Evolutionary conservation across 2,329 filamentous ascomycete species (phyloP), one percentile per base, ranked within the genome.

Genomic region (Ascochyta viciae-villosae): DNA sequence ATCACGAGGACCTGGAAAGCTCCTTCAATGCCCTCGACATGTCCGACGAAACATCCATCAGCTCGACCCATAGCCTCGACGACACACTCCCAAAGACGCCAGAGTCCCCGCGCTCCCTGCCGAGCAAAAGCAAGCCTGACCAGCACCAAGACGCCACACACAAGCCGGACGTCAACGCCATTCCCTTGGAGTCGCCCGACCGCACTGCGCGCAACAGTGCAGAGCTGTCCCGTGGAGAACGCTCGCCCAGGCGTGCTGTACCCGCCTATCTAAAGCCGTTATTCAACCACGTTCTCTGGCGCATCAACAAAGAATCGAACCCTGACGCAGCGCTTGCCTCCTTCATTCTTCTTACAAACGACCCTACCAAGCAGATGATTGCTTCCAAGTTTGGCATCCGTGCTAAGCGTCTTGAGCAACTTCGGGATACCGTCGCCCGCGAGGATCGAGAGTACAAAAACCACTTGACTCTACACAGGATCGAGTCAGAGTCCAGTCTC

Each of bases 321-420:
- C 78, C 78, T 2, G 74, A 78, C 31, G 76, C 78, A 34, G 78
- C 80, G 8, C 73, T 82, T 5, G 80, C 80, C 58, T 78, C 78
- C 7, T 83, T 80, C 70, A 82, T 83, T 57, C 79, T 83, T 58
- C 73, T 83, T 39, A 82, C 80, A 49, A 82, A 83, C 58, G 80
- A 83, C 57, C 67, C 76, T 1, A 63, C 65, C 24, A 82, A 82
- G 64, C 76, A 79, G 44, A 65, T 70, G 12, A 77, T 79, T 52
- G 80, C 80, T 15, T 77, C 78, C 50, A 78, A 80, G 23, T 83
- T 83, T 50, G 80, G 81, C 57, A 79, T 83, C 42, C 77, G 79
- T 34, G 76, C 74, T 31, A 82, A 81, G 72, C 77, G 78, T 47
- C 71, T 82, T 7, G 79, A 81, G 64, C 79, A 82, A 58, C 73